A percentile compares a stretch with the other conserved stretches of the same genome.
Evolutionary conservation across 2,329 filamentous ascomycete genomes (phyloP).

Genomic region (Calonectria pseudoreteaudii): DNA sequence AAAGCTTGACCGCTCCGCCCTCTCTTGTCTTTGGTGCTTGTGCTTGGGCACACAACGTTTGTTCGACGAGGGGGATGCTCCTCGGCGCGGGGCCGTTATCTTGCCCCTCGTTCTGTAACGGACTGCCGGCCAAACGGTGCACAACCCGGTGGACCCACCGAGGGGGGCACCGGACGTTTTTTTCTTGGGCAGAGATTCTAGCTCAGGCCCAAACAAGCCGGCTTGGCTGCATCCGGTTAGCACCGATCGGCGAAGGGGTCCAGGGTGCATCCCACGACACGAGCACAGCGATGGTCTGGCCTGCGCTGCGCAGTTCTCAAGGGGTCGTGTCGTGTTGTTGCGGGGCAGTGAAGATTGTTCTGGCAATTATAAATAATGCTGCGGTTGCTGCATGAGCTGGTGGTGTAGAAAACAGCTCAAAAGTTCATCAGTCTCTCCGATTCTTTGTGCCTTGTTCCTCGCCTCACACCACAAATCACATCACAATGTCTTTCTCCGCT

Average conservation of each 20-base stretch:
- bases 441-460: neutral
- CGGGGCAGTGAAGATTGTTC: neutral
- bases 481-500: neutral
- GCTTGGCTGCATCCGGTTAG: neutral
- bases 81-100: neutral
- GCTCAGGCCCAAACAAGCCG: neutral
- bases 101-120: neutral
- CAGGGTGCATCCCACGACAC: neutral
- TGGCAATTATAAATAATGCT: neutral
- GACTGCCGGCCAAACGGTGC: neutral
- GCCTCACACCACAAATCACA: neutral
- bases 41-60: neutral
- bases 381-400: no score
- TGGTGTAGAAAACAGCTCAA: neutral
- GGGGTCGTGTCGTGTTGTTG: neutral
- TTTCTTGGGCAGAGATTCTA: neutral
- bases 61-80: neutral
- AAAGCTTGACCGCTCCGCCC: neutral
- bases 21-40: no score
- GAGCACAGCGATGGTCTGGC: neutral
- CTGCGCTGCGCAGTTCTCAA: no score
- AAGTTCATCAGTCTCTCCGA: neutral
- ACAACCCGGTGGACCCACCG: neutral
- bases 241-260: neutral
- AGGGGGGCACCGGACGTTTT: no score